Percentiles rank a stretch among this genome's conserved stretches.
phyloP scores from a whole-genome alignment of 805 yeast species.

The Ogataea saltuana region DNA sequence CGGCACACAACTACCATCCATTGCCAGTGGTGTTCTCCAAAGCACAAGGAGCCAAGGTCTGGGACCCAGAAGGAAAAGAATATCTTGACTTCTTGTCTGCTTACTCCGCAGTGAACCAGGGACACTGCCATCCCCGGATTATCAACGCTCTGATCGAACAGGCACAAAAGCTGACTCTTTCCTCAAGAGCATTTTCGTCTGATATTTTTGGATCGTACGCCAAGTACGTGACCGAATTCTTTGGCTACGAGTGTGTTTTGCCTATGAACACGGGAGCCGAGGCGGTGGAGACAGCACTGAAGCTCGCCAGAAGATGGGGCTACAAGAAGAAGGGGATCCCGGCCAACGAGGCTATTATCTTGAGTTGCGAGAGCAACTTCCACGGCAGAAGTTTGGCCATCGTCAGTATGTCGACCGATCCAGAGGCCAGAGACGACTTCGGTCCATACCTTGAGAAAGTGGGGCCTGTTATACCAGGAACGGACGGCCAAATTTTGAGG shows the following conservation, averaged over 20 bases:
- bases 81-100: conserved; percentile 92
- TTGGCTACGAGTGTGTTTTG: conserved; percentile 86
- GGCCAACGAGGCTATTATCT: conserved; percentile 78
- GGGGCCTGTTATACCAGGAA: conserved; percentile 83
- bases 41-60: conserved; percentile 89
- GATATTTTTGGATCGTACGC: conserved; percentile 87
- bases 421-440: conserved; percentile 83
- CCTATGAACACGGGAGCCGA: conserved; percentile 99
- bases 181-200: conserved; percentile 90
- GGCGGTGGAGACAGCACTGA: conserved; percentile 94
- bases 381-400: conserved; percentile 96
- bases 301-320: conserved; percentile 97
- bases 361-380: conserved; percentile 88
- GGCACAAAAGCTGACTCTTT: conserved; percentile 78
- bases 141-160: conserved; percentile 82
- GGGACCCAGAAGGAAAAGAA: conserved; percentile 98
- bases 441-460: conserved; percentile 88
- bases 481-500: conserved; percentile 59
- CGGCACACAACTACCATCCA: conserved; percentile 97
- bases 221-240: conserved; percentile 83
- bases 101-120: conserved; percentile 96
- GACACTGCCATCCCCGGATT: conserved; percentile 96
- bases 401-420: conserved; percentile 94
- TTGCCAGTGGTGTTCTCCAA: conserved; percentile 89
- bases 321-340: conserved; percentile 84